Evolutionary conservation across 2,329 filamentous ascomycete genomes (phyloP).

Genomic region (Curvularia sp.): DNA sequence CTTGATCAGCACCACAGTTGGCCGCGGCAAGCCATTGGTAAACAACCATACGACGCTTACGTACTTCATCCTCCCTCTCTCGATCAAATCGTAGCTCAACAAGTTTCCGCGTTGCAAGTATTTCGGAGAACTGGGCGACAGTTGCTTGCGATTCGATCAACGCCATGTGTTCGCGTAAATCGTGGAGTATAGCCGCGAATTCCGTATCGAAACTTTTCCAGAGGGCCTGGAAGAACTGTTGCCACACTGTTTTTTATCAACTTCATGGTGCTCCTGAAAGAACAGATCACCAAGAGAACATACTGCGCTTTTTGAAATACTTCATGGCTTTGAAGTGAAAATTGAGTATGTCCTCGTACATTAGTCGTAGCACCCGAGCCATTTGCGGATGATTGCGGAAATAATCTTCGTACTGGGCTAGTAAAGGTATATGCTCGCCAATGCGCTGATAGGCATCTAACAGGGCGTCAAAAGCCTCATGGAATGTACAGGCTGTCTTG

Average conservation of each 20-base stretch:
- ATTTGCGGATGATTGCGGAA: constrained; percentile 44
- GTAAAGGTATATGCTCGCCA: constrained; percentile 50
- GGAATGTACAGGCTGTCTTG: constrained; percentile 42
- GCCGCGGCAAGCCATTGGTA: constrained; percentile 4
- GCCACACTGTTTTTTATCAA: constrained; percentile 23
- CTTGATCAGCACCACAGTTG: constrained; percentile 2
- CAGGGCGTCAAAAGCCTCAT: constrained; percentile 48
- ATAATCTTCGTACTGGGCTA: constrained; percentile 42
- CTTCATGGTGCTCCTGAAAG: background rate
- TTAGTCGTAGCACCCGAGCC: constrained; percentile 40
- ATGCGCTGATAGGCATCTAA: constrained; percentile 52
- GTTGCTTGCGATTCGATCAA: constrained; percentile 36
- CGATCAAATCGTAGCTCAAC: background rate
- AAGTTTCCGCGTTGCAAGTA: background rate
- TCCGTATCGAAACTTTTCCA: constrained; percentile 42
- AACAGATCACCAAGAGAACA: background rate
- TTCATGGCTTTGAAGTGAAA: constrained; percentile 49
- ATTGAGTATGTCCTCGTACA: constrained; percentile 52
- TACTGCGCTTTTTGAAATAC: constrained; percentile 25
- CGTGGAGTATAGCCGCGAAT: constrained; percentile 40
- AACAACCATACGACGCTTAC: background rate
- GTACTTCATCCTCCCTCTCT: constrained; percentile 1
- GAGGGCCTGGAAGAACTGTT: constrained; percentile 30
- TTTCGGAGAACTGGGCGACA: constrained; percentile 22
- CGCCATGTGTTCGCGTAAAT: constrained; percentile 35